phyloP scores from a whole-genome alignment of 495 filamentous ascomycete species.

The Penicillium paradoxum region DNA sequence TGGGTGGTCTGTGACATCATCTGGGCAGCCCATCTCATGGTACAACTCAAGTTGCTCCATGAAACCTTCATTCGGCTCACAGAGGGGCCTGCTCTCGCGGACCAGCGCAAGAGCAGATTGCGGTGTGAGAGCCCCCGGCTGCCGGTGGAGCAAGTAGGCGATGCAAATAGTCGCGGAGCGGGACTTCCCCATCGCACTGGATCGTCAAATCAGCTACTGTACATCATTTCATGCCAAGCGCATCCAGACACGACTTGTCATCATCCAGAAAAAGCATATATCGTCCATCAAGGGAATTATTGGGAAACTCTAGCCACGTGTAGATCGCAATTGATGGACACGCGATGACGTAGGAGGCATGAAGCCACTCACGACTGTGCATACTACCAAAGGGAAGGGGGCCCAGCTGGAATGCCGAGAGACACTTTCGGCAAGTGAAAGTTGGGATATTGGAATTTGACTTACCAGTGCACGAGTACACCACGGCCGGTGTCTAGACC shows the following conservation, averaged over 20 bases:
- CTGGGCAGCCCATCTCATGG: slow-evolving; percentile 73
- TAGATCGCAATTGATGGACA: slow-evolving; percentile 15
- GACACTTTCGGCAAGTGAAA: not conserved
- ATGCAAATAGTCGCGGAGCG: slow-evolving; percentile 80
- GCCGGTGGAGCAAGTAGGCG: slow-evolving; percentile 75
- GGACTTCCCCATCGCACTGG: slow-evolving; percentile 93
- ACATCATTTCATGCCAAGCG: not conserved
- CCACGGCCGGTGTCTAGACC: slow-evolving; percentile 62
- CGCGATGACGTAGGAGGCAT: slow-evolving; percentile 15
- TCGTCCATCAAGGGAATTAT: slow-evolving; percentile 2
- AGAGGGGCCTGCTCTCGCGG: slow-evolving; percentile 60
- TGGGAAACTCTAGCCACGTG: slow-evolving; percentile 10
- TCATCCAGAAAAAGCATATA: slow-evolving; percentile 5
- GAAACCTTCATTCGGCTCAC: slow-evolving; percentile 85
- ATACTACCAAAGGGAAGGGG: not conserved
- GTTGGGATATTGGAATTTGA: slow-evolving; percentile 5
- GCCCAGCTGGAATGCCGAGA: not conserved
- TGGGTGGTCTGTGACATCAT: slow-evolving; percentile 61
- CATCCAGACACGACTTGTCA: not conserved
- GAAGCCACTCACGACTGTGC: not conserved
- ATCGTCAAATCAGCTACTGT: slow-evolving; percentile 25
- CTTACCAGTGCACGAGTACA: slow-evolving; percentile 73
- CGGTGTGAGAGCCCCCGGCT: slow-evolving; percentile 47
- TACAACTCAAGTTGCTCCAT: slow-evolving; percentile 84
- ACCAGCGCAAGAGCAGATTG: slow-evolving; percentile 58